Percentiles rank a stretch among this genome's conserved stretches.
Evolutionary conservation across 352 stramenopile species (phyloP).

Genomic region (Phytophthora agathidicida): DNA sequence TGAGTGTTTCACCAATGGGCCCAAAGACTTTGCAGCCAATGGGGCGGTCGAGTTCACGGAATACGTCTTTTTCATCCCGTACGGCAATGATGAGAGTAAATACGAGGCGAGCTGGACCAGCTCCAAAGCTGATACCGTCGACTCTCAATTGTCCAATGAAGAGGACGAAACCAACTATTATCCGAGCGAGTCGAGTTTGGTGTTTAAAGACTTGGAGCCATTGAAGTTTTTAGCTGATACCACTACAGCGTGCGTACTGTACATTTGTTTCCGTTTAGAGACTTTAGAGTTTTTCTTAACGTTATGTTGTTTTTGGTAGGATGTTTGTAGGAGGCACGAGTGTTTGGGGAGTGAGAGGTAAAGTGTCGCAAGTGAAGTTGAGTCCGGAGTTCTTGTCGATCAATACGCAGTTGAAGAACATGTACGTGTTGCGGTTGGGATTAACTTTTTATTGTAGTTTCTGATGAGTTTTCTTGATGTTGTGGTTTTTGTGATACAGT

Average conservation of each 20-base stretch:
- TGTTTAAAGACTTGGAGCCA: slow-evolving; percentile 40
- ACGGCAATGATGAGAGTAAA: slow-evolving; percentile 46
- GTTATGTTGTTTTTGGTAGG: slow-evolving; percentile 20
- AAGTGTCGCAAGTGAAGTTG: slow-evolving; percentile 49
- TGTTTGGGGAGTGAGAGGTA: slow-evolving; percentile 44
- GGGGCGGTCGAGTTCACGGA: slow-evolving; percentile 51
- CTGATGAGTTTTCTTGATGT: background rate
- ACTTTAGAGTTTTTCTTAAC: background rate
- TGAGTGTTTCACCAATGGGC: slow-evolving; percentile 62
- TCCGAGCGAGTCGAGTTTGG: slow-evolving; percentile 44
- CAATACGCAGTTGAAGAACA: slow-evolving; percentile 42
- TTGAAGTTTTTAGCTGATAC: slow-evolving; percentile 38
- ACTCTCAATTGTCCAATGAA: slow-evolving; percentile 10
- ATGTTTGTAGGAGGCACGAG: slow-evolving; percentile 57
- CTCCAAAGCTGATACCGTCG: slow-evolving; percentile 33
- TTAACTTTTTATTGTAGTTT: background rate
- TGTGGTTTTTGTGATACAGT: slow-evolving; percentile 37
- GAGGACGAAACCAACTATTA: slow-evolving; percentile 33
- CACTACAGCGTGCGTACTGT: slow-evolving; percentile 39
- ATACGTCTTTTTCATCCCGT: slow-evolving; percentile 67
- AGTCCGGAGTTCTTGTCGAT: slow-evolving; percentile 34
- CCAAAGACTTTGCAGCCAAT: slow-evolving; percentile 47
- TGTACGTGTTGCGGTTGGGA: slow-evolving; percentile 39
- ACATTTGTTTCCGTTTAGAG: too few relatives aligned
- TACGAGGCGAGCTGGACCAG: slow-evolving; percentile 53